These are phyloP conservation scores for Zymoseptoria crescenta DNA, from an alignment of 2,329 filamentous ascomycete genomes.

Conservation along the genomic window DNA sequence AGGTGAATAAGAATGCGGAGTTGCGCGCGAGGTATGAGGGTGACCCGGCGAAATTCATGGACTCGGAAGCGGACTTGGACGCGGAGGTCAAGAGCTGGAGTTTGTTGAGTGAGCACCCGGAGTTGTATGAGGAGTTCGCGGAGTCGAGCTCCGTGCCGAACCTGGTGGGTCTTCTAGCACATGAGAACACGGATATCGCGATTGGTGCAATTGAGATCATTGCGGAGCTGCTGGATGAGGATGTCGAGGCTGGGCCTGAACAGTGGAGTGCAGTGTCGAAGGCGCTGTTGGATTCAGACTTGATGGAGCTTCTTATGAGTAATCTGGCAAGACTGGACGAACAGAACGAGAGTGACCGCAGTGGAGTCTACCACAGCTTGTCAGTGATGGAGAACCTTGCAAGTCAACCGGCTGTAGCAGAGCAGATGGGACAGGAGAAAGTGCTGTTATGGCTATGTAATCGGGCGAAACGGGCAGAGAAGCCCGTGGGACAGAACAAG, in stretches of 20 bases:
- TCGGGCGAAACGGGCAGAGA: conserved; percentile 63
- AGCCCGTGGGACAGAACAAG: conserved; percentile 74
- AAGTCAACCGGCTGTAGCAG: conserved; percentile 59
- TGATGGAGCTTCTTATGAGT: conserved; percentile 65
- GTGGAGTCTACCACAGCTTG: conserved; percentile 79
- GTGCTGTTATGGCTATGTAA: conserved; percentile 70
- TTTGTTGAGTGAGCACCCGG: conserved; percentile 77
- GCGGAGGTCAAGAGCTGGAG: conserved; percentile 78
- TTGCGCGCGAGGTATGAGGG: conserved; percentile 76
- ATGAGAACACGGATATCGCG: conserved; percentile 95
- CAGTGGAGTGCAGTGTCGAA: conserved; percentile 73
- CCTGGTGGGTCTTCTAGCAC: conserved; percentile 73
- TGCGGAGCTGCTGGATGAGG: conserved; percentile 85
- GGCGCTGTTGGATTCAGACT: conserved; percentile 55
- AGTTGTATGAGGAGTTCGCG: conserved; percentile 73
- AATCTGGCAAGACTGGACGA: conserved; percentile 79
- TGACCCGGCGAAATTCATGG: conserved; percentile 74
- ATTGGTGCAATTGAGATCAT: conserved; percentile 87
- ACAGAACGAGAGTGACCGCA: conserved; percentile 60
- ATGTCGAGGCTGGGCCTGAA: conserved; percentile 69
- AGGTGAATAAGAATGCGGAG: conserved; percentile 84
- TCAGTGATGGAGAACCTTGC: conserved; percentile 77
- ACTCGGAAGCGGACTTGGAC: conserved; percentile 81
- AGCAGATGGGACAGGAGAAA: conserved; percentile 63
- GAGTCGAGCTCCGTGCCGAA: conserved; percentile 64